phyloP scores from a whole-genome alignment of 495 filamentous ascomycete species.

The Echria macrotheca region DNA sequence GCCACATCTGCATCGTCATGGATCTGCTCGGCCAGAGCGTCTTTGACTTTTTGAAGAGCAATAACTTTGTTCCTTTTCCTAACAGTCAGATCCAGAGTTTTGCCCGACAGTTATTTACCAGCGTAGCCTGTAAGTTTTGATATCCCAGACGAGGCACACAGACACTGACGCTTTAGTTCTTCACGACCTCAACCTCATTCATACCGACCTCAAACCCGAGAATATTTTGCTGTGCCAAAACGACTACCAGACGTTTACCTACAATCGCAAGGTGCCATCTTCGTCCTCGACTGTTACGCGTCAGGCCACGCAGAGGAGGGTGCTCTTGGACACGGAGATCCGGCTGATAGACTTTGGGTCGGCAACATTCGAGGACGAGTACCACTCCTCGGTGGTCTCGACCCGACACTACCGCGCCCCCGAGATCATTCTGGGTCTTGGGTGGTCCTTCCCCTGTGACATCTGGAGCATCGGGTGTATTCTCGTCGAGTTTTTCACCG shows the following conservation, averaged over 20 bases:
- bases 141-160: too few relatives aligned
- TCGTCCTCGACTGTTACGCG: conserved; percentile 71
- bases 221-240: conserved; percentile 93
- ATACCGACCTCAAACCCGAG: conserved; percentile 96
- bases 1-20: conserved; percentile 98
- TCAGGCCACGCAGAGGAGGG: conserved; percentile 77
- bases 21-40: conserved; percentile 94
- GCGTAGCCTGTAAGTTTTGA: conserved; percentile 74
- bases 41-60: conserved; percentile 96
- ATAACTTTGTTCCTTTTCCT: conserved; percentile 93
- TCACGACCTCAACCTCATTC: conserved; percentile 95
- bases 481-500: conserved; percentile 97
- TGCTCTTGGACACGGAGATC: conserved; percentile 92
- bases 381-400: conserved; percentile 94
- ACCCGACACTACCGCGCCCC: conserved; percentile 94
- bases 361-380: conserved; percentile 96
- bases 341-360: conserved; percentile 97
- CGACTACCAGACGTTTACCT: conserved; percentile 91
- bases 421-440: conserved; percentile 93
- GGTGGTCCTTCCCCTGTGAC: conserved; percentile 97
- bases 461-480: conserved; percentile 99
- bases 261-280: conserved; percentile 89
- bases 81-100: conserved; percentile 98
- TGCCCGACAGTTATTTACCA: conserved; percentile 92
- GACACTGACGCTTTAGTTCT: conserved; percentile 58